Evolutionary conservation across 2,329 filamentous ascomycete species (phyloP), one percentile per base, ranked within the genome.

Genomic region (Stachybotrys echinatus): DNA sequence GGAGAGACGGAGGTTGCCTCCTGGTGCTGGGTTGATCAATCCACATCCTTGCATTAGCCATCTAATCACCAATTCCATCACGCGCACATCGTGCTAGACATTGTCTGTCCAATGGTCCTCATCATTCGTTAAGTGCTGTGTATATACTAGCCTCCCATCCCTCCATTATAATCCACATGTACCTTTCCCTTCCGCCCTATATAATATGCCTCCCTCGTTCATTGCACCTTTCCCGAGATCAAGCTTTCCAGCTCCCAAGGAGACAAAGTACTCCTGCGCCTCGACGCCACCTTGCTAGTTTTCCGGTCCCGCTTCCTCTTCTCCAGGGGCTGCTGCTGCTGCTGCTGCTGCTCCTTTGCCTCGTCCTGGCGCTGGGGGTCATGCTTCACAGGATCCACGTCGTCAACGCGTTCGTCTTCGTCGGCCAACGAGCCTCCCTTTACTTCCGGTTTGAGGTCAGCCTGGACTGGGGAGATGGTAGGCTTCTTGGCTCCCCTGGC

Each of bases 241-340:
- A 88, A 63, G 42, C 77, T 81, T 68, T 88, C 80, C 61, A 92
- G 68, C 67, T 92, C 88, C 74, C 85, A 86, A 3, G 86, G 83
- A 59, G 81, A 90, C 27, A 92, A 70, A 19, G 88, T 92, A 60
- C 86, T 90, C 64, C 88, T 78, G 61, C 88, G 76, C 61, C 87
- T 74, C 52, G 78, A 85, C 3, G 81, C 74, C 8, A 65, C 73
- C 71, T 72, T 85, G 65, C 63, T 83, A 59, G 65, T 74, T 63
- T 70, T 77, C 64, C 67, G 73, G 60, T 73, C 80, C 40, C 76
- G 70, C 62, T 79, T 80, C 27, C 77, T 71, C 64, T 74, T 74
- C 45, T 66, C 61, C 4, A 66, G 64, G 47, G 54, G 61, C 44
- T 61, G 54, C 50, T 58, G 53, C 12, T 52, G 12, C 14, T 17